Base-by-base conservation (phyloP, 2,329 filamentous ascomycete species). In the Neurospora sp. region DNA sequence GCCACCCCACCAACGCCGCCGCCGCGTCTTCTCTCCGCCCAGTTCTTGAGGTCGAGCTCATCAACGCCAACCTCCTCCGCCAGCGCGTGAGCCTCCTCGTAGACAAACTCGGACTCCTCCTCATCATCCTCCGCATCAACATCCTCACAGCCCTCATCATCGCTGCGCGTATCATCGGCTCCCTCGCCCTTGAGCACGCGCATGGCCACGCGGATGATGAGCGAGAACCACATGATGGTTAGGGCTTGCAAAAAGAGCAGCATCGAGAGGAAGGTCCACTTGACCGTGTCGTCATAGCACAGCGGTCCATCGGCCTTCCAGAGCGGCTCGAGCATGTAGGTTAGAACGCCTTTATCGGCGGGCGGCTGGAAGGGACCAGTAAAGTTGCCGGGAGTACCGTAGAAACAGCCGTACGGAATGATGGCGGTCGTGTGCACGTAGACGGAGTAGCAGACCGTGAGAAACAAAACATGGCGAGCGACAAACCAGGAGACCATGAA, bases 401-500 rank as follows among this genome's bases (percentile, higher is more conserved):
- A 82, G 82, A 91, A 97, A 82, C 93, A 96, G 41, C 90, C 92
- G 68, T 84, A 85, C 1, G 85, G 80, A 79, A 94, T 91, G 57
- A 85, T 82, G 11, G 80, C 76, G 17, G 89, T 87, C 1, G 89
- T 83, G 74, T 93, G 86, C 37, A 83, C 83, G 79, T 90, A 92
- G 71, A 96, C 88, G 52, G 92, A 97, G 86, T 91, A 97, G 84
- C 91, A 93, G 62, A 96, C 88, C 76, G 87, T 85, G 69, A 89
- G 82, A 82, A 94, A 98, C 73, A 93, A 83, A 69, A 95, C 82
- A 79, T 99, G 96, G 68, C 96, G 92, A 37, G 91, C 88, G 68
- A 91, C 77, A 73, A 97, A 85, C 96, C 96, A 99, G 68, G 88
- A 88, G 17, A 92, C 76, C 81, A 98, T 91, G 81, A 98, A 97